Conservation (phyloP, 106 monocot genomes). For the Platanthera zijinensis region DNA sequence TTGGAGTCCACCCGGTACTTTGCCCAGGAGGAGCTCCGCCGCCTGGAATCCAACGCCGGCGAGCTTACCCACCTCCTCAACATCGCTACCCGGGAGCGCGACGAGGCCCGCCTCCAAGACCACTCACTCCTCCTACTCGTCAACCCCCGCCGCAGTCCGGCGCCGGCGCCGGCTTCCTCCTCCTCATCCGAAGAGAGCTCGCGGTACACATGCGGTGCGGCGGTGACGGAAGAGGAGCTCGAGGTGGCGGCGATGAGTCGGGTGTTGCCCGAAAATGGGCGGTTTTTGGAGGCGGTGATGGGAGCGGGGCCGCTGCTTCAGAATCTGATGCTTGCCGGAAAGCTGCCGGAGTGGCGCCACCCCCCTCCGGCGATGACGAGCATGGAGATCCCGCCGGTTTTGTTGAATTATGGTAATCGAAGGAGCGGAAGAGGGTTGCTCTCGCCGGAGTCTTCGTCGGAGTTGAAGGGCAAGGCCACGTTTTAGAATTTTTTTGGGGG, state of each 20-base stretch:
- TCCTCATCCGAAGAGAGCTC: constrained; percentile 7
- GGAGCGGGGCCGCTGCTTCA: constrained; percentile 15
- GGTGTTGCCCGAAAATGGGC: constrained; percentile 17
- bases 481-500: neutral
- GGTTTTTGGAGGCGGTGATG: constrained; percentile 23
- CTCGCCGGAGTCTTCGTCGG: neutral
- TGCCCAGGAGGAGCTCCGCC: constrained; percentile 41
- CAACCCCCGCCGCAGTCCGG: neutral
- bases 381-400: constrained; percentile 36
- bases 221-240: neutral
- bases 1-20: constrained; percentile 40
- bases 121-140: constrained; percentile 11
- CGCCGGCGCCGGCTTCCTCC: neutral
- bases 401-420: neutral
- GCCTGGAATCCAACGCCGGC: constrained; percentile 30
- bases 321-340: constrained; percentile 14
- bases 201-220: neutral
- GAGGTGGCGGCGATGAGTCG: neutral
- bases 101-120: constrained; percentile 23
- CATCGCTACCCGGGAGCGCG: constrained; percentile 40
- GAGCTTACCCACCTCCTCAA: constrained; percentile 40
- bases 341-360: constrained; percentile 8
- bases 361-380: constrained; percentile 32
- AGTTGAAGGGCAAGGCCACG: neutral
- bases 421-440: neutral